These are phyloP conservation scores for Waltergamsia citrina DNA, from an alignment of 2,329 filamentous ascomycete species.

Conservation along the genomic window DNA sequence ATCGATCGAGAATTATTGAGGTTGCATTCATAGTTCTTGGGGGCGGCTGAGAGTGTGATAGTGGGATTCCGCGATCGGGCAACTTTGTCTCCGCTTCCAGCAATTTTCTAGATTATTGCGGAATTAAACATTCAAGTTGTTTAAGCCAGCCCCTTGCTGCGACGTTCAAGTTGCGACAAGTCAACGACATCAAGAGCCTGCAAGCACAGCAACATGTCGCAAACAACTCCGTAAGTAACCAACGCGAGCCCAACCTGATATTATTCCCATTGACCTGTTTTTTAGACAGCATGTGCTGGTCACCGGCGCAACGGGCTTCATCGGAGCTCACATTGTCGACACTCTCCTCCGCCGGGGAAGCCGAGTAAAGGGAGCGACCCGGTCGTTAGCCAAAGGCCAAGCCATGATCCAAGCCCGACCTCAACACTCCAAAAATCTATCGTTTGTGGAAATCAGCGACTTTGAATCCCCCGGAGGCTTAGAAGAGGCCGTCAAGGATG, in stretches of 20 bases:
- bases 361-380: conserved; percentile 18
- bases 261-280: too few relatives aligned
- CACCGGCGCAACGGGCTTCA: conserved; percentile 16
- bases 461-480: conserved; percentile 27
- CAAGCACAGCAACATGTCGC: neutral
- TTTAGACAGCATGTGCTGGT: conserved; percentile 10
- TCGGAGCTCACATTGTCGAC: conserved; percentile 24
- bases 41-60: too few relatives aligned
- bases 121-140: too few relatives aligned
- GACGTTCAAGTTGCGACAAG: too few relatives aligned
- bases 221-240: neutral
- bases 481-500: conserved; percentile 23
- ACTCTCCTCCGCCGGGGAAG: conserved; percentile 16
- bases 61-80: too few relatives aligned
- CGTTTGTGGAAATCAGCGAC: conserved; percentile 31
- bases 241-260: too few relatives aligned
- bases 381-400: conserved; percentile 17
- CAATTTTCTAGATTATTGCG: too few relatives aligned
- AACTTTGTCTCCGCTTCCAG: too few relatives aligned
- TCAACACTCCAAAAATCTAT: conserved; percentile 22
- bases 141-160: too few relatives aligned
- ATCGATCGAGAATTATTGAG: too few relatives aligned
- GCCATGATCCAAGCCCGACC: conserved; percentile 25
- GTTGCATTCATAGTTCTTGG: too few relatives aligned
- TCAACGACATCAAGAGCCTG: neutral